Evolutionary conservation across 108 stramenopile species (phyloP), one percentile per base, ranked within the genome.

Genomic region (Nitzschia palea): DNA sequence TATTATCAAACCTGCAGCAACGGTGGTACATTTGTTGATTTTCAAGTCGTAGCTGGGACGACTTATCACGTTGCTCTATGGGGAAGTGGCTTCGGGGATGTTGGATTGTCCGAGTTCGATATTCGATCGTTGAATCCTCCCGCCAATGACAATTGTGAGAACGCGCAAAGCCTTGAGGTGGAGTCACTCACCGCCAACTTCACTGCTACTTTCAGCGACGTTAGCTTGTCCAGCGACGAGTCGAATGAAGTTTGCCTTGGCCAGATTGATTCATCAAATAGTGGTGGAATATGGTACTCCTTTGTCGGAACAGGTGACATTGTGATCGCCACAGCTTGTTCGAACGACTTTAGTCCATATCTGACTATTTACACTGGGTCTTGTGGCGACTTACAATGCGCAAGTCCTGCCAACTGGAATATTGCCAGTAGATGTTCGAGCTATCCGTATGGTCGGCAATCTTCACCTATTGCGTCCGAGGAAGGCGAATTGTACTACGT

Each of bases 311-410:
- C 36, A 8, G 70, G 62, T 22, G 52, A 50, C n/a, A 9, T 29
- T 9, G 32, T 58, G 26, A 4, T 33, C 4, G 70, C 40, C 1
- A 44, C 40, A 17, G 48, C 70, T 54, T 71, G 70, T 29, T 54
- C 61, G 36, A 0, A 48, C 0, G 50, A 71, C 44, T 63, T 70
- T 33, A 48, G 55, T 31, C 40, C 53, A 9, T 14, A 35, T 12
- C 22, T 63, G 9, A 43, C 47, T 3, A 27, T 70, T 10, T 55
- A 29, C 35, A 30, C 28, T 44, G 68, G 68, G 2, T 25, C 20
- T 9, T 69, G 68, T 50, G 58, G 58, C n/a, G 5, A 9, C 8
- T 32, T 69, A 10, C 9, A 55, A 18, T 69, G 68, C 57, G 47
- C 9, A n/a, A 18, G 47, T 48, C 15, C 47, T n/a, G 47, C 17